Evolutionary conservation across 2,329 filamentous ascomycete genomes (phyloP), one percentile per base, ranked within the genome.

Genomic region (Claviceps sp.): DNA sequence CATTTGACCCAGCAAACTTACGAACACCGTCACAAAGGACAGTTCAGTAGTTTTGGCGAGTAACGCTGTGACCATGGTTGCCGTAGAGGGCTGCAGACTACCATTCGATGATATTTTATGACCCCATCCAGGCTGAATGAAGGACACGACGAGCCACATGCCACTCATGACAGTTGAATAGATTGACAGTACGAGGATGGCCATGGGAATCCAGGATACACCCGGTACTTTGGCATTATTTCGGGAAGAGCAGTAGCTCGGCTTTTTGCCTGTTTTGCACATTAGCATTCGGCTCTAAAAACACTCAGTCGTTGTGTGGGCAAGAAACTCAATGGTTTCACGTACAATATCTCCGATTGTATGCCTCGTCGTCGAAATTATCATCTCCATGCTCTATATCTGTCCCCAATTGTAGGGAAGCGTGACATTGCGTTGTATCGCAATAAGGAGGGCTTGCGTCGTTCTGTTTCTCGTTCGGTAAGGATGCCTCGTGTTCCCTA

Each of bases 11-110:
- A 90, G 63, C 51, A 86, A 86, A 0, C 83, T 77, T 1, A 90
- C 83, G 54, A 88, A 86, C 0, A 87, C 81, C 0, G 86, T 88
- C 3, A 88, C 85, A 60, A 89, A 91, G 0, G 83, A 81, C 56
- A 90, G 62, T 65, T 91, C 87, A 47, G 90, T 86, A 0, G 83
- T 78, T 65, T 90, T 91, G 7, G 86, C 84, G 37, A 88, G 69
- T 2, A 88, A 66, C 0, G 85, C 77, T n/a, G 79, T 81, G 1
- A 90, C 60, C 1, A 86, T 66, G 0, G 79, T 82, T 0, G 86
- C 86, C 1, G 79, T 83, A 0, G 80, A 75, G 0, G 82, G 80
- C 0, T 71, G 69, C 16, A 90, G 59, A 13, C 74, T 68, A 5
- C 71, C 73, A 13, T 73, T 72, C 1, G 71, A 70, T 0, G 73